Percentiles rank a stretch among this genome's conserved stretches.
These are phyloP conservation scores for Boletus austroedulis DNA, from an alignment of 1,284 basidiomycete genomes.

Conservation along the genomic window DNA sequence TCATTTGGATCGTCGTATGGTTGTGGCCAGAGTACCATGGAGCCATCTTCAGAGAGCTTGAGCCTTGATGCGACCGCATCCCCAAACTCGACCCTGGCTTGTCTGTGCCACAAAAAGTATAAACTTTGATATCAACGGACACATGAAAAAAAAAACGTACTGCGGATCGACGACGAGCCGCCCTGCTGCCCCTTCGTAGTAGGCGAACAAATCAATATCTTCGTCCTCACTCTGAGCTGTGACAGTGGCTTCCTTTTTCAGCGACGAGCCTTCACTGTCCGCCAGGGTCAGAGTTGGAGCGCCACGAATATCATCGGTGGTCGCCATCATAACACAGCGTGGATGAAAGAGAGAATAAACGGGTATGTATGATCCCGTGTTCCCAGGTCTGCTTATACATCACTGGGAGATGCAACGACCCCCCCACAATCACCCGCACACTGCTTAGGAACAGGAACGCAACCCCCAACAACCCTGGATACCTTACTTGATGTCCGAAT, in stretches of 20 bases:
- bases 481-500: not conserved
- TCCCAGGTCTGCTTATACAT: not conserved
- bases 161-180: conserved; percentile 59
- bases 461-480: not conserved
- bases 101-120: conserved; percentile 37
- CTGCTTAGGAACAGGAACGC: not conserved
- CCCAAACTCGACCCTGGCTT: conserved; percentile 53
- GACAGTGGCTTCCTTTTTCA: not conserved
- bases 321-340: not conserved
- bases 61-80: conserved; percentile 44
- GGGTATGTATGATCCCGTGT: not conserved
- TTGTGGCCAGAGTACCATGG: conserved; percentile 56
- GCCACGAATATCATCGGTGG: no score
- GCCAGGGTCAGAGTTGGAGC: no score
- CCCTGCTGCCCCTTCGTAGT: conserved; percentile 57
- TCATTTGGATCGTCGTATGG: conserved; percentile 52
- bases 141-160: conserved; percentile 38
- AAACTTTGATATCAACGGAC: not conserved
- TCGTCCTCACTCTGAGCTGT: conserved; percentile 12
- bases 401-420: not conserved
- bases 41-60: conserved; percentile 50
- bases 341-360: not conserved
- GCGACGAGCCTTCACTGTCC: not conserved
- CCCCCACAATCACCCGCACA: not conserved
- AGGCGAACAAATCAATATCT: conserved; percentile 45